phyloP scores from a whole-genome alignment of 495 filamentous ascomycete species.

The Lasiosphaeria ovina region DNA sequence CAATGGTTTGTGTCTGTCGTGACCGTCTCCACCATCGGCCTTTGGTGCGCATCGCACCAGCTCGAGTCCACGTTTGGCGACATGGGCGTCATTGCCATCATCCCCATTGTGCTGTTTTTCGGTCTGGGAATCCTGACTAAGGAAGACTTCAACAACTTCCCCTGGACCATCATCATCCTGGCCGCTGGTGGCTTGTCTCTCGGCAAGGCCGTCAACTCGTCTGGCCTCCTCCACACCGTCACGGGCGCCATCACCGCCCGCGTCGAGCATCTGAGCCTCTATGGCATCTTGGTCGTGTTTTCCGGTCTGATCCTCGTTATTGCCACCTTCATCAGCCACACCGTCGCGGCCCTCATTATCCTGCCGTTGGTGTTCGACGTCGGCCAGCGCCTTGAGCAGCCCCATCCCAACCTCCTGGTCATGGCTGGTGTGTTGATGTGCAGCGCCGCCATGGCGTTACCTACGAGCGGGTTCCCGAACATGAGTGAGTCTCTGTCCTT shows the following conservation, averaged over 20 bases:
- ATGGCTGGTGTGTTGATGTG: slow-evolving; percentile 73
- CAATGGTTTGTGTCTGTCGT: slow-evolving; percentile 90
- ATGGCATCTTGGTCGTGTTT: slow-evolving; percentile 85
- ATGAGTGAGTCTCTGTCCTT: slow-evolving; percentile 74
- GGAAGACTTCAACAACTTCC: slow-evolving; percentile 99
- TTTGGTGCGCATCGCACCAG: slow-evolving; percentile 92
- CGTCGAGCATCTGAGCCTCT: slow-evolving; percentile 79
- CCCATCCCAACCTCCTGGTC: slow-evolving; percentile 91
- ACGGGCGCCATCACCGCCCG: slow-evolving; percentile 67
- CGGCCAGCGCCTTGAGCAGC: slow-evolving; percentile 77
- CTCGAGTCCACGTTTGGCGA: slow-evolving; percentile 87
- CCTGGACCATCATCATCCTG: slow-evolving; percentile 99
- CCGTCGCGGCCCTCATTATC: slow-evolving; percentile 93
- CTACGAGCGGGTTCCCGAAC: slow-evolving; percentile 95
- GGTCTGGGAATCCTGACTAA: slow-evolving; percentile 96
- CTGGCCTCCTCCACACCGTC: slow-evolving; percentile 88
- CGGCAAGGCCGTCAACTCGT: slow-evolving; percentile 91
- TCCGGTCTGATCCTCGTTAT: slow-evolving; percentile 82
- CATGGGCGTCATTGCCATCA: slow-evolving; percentile 97
- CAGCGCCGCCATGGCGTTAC: slow-evolving; percentile 78
- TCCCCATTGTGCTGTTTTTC: slow-evolving; percentile 94
- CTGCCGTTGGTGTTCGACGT: slow-evolving; percentile 86
- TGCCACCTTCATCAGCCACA: slow-evolving; percentile 97
- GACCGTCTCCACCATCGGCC: slow-evolving; percentile 79
- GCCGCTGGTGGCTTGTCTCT: slow-evolving; percentile 91